These are phyloP conservation scores for Fomitopsis betulina DNA, from an alignment of 1,284 basidiomycete species.

Conservation along the genomic window DNA sequence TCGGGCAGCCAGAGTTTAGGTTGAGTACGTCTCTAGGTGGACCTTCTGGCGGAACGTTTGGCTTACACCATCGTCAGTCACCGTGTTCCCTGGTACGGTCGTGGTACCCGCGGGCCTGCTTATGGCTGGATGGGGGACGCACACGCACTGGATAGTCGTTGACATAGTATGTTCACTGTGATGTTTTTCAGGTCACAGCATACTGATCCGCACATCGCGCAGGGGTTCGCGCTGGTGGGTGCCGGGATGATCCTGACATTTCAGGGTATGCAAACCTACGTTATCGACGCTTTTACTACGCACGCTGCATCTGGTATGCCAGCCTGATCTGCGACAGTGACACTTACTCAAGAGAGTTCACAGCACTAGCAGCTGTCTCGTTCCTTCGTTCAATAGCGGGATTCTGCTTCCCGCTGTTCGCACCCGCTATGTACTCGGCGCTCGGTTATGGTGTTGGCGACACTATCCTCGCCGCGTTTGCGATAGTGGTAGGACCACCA, in stretches of 20 bases:
- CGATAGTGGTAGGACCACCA: slow-evolving; percentile 52
- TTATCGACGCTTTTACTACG: slow-evolving; percentile 61
- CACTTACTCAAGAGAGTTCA: not conserved
- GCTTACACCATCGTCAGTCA: slow-evolving; percentile 31
- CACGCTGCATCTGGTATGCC: slow-evolving; percentile 55
- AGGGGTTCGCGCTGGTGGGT: slow-evolving; percentile 58
- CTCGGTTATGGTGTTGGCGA: slow-evolving; percentile 62
- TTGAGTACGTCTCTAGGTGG: slow-evolving; percentile 4
- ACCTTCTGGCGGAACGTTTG: too few relatives aligned
- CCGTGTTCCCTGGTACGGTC: slow-evolving; percentile 54
- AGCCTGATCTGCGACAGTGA: too few relatives aligned
- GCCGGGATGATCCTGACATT: slow-evolving; percentile 49
- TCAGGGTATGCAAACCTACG: slow-evolving; percentile 55
- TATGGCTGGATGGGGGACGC: slow-evolving; percentile 63
- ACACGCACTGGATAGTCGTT: slow-evolving; percentile 60
- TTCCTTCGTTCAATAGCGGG: slow-evolving; percentile 56
- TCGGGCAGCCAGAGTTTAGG: slow-evolving; percentile 54
- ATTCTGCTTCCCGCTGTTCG: slow-evolving; percentile 66
- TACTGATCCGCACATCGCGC: not conserved
- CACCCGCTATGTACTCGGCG: slow-evolving; percentile 54
- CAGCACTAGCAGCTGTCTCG: slow-evolving; percentile 54
- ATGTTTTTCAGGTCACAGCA: not conserved
- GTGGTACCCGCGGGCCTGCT: slow-evolving; percentile 57
- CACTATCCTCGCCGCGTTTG: slow-evolving; percentile 42
- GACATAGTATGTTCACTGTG: slow-evolving; percentile 47